Conservation (phyloP, 257 asterid species). For the Solanum corneliomulleri region DNA sequence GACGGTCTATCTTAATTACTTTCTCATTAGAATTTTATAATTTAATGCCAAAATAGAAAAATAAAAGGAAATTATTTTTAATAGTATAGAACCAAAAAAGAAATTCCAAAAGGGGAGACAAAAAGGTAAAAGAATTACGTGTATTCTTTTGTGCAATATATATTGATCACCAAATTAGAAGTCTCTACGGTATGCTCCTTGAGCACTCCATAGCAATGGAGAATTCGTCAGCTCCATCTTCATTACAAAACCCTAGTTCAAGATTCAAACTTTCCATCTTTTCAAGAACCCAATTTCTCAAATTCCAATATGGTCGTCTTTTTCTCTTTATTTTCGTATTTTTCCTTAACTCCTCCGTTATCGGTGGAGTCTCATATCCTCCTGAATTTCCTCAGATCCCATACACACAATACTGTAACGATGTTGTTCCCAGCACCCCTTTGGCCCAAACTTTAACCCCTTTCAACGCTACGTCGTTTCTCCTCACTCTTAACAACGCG, state of each 20-base stretch:
- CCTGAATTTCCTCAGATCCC: constrained; percentile 10
- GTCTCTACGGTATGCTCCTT: not conserved
- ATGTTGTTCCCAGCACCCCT: constrained; percentile 30
- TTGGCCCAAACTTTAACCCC: constrained; percentile 22
- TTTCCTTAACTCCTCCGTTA: constrained; percentile 6
- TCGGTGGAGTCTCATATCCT: constrained; percentile 5
- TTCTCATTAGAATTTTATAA: not conserved
- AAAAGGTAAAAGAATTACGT: not conserved
- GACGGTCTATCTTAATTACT: too few species aligned
- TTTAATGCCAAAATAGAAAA: not conserved
- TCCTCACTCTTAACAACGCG: constrained; percentile 28
- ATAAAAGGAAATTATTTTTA: not conserved
- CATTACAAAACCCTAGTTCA: not conserved
- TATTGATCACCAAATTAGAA: not conserved
- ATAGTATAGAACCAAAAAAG: too few species aligned
- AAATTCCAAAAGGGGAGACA: not conserved
- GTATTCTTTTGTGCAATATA: not conserved
- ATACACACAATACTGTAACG: constrained; percentile 41
- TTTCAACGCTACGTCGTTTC: constrained; percentile 8
- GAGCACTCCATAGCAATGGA: not conserved
- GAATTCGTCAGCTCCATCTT: not conserved
- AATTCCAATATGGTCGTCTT: not conserved
- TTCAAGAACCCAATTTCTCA: not conserved
- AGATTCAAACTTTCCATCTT: not conserved
- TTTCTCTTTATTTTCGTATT: constrained; percentile 4